Base-by-base conservation (phyloP, 2,329 filamentous ascomycete species). In the Fragosphaeria purpurea region DNA sequence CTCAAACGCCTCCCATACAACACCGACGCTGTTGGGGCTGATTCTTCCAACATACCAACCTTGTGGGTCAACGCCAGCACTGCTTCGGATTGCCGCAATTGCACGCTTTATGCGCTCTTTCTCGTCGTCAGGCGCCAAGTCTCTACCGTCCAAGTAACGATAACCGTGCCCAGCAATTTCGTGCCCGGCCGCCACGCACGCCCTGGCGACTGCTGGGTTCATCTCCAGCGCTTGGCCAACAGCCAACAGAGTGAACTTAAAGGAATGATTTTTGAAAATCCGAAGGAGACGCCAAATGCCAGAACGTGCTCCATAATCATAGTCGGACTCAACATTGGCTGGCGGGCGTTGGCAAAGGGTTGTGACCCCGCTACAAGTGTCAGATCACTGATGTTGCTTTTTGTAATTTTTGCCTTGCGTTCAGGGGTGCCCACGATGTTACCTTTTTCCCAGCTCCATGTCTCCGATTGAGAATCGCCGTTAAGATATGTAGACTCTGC, bases 171-270 rank as follows among this genome's bases (percentile, higher is more conserved):
- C 32, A 8, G 42, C 73, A 37, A 76, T 63, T 51, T 76, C 74
- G 54, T 76, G 73, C 4, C 73, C 72, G 48, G 69, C 65, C 43
- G 74, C 69, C 0, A 75, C 72, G 53, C 68, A 72, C 5, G 69
- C 62, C n/a, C 59, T 63, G 3, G 67, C 72, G 1, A 75, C 72
- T 47, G 69, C 67, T 0, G 72, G 73, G 50, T 73, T 67, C 58
- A 71, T 59, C 56, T 76, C 71, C 4, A 75, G 62, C 1, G 72
- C 73, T 41, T 70, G 64, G 2, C 67, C 73, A 2, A 76, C 73
- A 8, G 70, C 73, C 54, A 76, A 75, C 5, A 75, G 62, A 0
- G 73, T 76, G 54, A 71, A 73, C 57, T 72, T 72, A 66, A 74
- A 73, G 40, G 65, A 63, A 53, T 72, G 60, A 44, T 69, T 64